Base-by-base conservation (phyloP, 2,329 filamentous ascomycete species). In the Fusarium buharicum region DNA sequence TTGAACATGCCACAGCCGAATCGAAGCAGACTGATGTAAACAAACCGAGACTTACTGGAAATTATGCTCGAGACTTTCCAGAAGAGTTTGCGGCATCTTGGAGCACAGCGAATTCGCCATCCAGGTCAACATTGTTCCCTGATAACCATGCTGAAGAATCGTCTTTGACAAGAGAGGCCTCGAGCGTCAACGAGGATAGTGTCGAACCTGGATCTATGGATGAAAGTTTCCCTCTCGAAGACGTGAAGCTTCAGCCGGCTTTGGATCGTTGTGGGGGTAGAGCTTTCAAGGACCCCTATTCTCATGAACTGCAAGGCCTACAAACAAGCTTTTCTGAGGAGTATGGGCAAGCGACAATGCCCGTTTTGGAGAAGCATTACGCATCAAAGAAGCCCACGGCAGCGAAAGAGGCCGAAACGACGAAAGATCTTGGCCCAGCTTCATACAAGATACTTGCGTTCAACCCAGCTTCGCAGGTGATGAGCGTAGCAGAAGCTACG, bases 401-500 rank as follows among this genome's bases (percentile, higher is more conserved):
- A 14, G 36, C 30, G 30, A 33, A 59, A 17, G 9, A n/a, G 7
- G 12, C 18, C 1, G 9, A 22, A 36, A 60, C n/a, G n/a, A 9
- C 33, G 5, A 31, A 64, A 30, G 9, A 27, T 10, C 50, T 54
- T 4, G 45, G 41, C 6, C 47, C 64, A 8, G 49, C 54, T 2
- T 54, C 58, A 4, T 91, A 90, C 78, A 90, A 86, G 71, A 82
- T 91, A 30, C 78, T 92, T 6, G 88, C 86, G 2, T 90, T 88
- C 66, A 86, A 91, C 63, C 78, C 84, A 2, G 78, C 77, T 9
- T 86, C 82, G 64, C 81, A 88, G 64, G 77, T 77, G 12, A 79
- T 91, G 66, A 82, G 78, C 38, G 79, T 82, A 4, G 86, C 86
- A 6, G 86, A 89, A 62, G 88, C 86, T 1, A 84, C 82, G 1